These are phyloP conservation scores for Pseudomassariella vexata DNA, from an alignment of 2,329 filamentous ascomycete genomes.

Conservation along the genomic window DNA sequence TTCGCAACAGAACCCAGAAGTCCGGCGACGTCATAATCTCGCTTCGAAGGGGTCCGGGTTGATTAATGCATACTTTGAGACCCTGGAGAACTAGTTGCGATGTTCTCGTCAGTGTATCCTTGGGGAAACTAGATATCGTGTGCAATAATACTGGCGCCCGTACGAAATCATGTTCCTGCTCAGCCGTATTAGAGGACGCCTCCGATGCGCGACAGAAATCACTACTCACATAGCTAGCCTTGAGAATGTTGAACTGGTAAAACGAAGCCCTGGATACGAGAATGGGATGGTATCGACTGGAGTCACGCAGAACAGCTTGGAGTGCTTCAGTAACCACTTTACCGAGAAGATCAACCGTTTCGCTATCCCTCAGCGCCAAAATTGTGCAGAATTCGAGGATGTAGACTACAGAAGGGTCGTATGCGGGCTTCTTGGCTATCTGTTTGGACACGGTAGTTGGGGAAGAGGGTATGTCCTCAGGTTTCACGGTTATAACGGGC, in stretches of 20 bases:
- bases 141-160: slow-evolving; percentile 89
- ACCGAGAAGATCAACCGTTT: slow-evolving; percentile 67
- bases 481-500: slow-evolving; percentile 77
- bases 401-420: slow-evolving; percentile 84
- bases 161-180: slow-evolving; percentile 80
- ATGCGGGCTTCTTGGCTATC: slow-evolving; percentile 52
- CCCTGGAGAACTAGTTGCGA: slow-evolving; percentile 73
- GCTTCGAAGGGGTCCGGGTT: slow-evolving; percentile 71
- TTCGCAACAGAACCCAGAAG: slow-evolving; percentile 87
- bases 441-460: slow-evolving; percentile 55
- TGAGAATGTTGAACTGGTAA: slow-evolving; percentile 77
- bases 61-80: slow-evolving; percentile 71
- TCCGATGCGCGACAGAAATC: neutral
- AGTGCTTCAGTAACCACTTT: slow-evolving; percentile 75
- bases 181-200: slow-evolving; percentile 16
- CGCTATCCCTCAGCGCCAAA: slow-evolving; percentile 68
- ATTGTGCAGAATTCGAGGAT: slow-evolving; percentile 87
- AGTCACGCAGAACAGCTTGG: slow-evolving; percentile 76
- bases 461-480: slow-evolving; percentile 65
- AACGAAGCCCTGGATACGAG: slow-evolving; percentile 78
- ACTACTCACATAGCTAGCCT: slow-evolving; percentile 72
- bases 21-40: slow-evolving; percentile 96
- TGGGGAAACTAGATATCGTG: slow-evolving; percentile 80
- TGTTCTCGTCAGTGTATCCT: slow-evolving; percentile 69
- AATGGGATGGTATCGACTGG: slow-evolving; percentile 73